Evolutionary conservation across 768 basidiomycete species (phyloP), one percentile per base, ranked within the genome.

Genomic region (Amanita molliuscula): DNA sequence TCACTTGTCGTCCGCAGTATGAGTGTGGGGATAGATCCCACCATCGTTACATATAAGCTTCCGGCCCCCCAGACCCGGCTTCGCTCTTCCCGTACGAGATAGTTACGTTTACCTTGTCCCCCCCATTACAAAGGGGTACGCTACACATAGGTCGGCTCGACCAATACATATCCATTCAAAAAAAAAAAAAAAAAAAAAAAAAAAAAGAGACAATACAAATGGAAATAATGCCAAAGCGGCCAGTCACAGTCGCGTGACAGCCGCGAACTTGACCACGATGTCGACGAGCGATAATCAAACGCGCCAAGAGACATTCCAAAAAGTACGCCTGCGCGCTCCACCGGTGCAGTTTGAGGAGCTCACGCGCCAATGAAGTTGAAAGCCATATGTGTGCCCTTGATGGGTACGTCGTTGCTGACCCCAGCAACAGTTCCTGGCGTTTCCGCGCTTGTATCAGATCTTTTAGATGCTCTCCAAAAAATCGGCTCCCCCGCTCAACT

Each of bases 341-440:
- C 37, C 15, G 31, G n/a, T 36, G 31, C 33, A 33, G 18, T 43
- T 15, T 16, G 10, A 31, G 11, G 11, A 10, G 26, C 41, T 48
- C 35, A 48, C 47, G 5, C 25, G 31, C 48, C 36, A 33, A 48
- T 40, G 51, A 50, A 79, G 77, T 63, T 79, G 49, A 97, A 93
- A 68, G 67, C 70, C 18, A 67, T 80, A 25, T 95, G 92, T 58
- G 89, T 96, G 6, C 81, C 88, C 15, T 71, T 98, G 6, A 76
- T 98, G 54, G 81, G 74, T 26, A 71, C 80, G 25, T 79, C 89
- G 0, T 71, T 74, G 25, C 70, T 94, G 31, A 75, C 78, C 3
- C 78, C 82, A 0, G 54, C 67, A 4, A 71, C 78, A 20, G 73
- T 76, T 44, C 64, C 74, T 21, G 62, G 56, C 31, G 76, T 72